Evolutionary conservation across 1,139 yeast species (phyloP).

Genomic region (Casaregolazyma suthepensis): DNA sequence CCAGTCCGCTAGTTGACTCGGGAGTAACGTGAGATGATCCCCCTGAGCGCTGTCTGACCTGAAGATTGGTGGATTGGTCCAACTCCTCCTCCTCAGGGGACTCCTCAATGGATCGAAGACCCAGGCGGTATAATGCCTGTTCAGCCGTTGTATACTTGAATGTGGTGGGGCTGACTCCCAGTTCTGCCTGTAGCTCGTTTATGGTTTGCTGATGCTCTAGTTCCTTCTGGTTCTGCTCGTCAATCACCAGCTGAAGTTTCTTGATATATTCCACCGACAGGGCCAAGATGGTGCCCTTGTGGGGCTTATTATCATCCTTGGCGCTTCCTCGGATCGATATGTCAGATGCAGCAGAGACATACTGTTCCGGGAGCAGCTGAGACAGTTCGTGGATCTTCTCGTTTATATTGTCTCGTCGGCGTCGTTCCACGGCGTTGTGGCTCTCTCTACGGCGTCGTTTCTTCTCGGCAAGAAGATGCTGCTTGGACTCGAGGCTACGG

Average conservation of each 20-base stretch:
- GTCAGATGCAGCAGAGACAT: constrained; percentile 35
- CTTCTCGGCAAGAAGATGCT: constrained; percentile 25
- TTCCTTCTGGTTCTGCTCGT: constrained; percentile 60
- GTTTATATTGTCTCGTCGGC: constrained; percentile 82
- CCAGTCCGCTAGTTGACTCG: neutral
- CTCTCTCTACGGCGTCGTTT: constrained; percentile 41
- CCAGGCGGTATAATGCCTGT: constrained; percentile 65
- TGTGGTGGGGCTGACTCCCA: constrained; percentile 41
- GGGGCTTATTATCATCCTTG: constrained; percentile 84
- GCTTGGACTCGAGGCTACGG: constrained; percentile 14
- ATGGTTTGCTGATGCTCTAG: constrained; percentile 63
- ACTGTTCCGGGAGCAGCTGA: constrained; percentile 58
- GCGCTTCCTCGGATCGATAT: constrained; percentile 34
- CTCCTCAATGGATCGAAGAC: constrained; percentile 39
- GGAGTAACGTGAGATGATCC: neutral
- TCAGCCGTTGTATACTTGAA: constrained; percentile 77
- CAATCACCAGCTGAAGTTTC: constrained; percentile 67
- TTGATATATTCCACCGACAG: constrained; percentile 82
- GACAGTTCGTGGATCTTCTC: constrained; percentile 82
- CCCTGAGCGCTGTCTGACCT: neutral
- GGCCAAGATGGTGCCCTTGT: constrained; percentile 83
- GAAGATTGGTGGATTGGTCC: neutral
- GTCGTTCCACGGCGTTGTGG: constrained; percentile 47
- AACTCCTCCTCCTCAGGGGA: constrained; percentile 7
- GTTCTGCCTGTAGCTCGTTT: constrained; percentile 45